Conservation (phyloP, 495 filamentous ascomycete species). For the Penicillium taxi region DNA sequence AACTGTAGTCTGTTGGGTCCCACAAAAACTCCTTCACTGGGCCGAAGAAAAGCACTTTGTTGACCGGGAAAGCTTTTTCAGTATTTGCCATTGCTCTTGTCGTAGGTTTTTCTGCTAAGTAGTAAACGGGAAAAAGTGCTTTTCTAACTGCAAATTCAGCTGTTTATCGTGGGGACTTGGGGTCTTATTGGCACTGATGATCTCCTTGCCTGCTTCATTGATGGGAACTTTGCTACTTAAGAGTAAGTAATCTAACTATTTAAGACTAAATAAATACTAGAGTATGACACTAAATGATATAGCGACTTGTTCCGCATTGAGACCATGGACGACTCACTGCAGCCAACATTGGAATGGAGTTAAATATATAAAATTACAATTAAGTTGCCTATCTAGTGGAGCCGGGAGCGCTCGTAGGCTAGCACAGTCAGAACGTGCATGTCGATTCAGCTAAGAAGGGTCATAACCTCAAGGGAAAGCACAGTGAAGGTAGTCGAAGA, state of each 20-base stretch:
- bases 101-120: conserved; percentile 44
- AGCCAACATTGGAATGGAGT: no score
- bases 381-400: no score
- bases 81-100: conserved; percentile 82
- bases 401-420: no score
- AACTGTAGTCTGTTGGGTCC: conserved; percentile 65
- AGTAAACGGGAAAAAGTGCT: neutral
- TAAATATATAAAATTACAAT: no score
- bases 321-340: conserved; percentile 80
- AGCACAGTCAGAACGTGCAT: no score
- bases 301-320: conserved; percentile 86
- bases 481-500: no score
- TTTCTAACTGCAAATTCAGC: conserved; percentile 22
- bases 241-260: conserved; percentile 42
- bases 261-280: no score
- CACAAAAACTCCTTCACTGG: conserved; percentile 74
- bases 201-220: conserved; percentile 87
- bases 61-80: conserved; percentile 83
- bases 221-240: conserved; percentile 84
- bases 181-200: conserved; percentile 90
- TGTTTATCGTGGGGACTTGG: conserved; percentile 81
- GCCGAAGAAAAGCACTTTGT: conserved; percentile 77
- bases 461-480: no score
- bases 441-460: no score
- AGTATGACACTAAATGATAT: conserved; percentile 8